A percentile compares a stretch with the other conserved stretches of the same genome.
Evolutionary conservation across 1,139 yeast species (phyloP).

Genomic region (Geotrichum reessii): DNA sequence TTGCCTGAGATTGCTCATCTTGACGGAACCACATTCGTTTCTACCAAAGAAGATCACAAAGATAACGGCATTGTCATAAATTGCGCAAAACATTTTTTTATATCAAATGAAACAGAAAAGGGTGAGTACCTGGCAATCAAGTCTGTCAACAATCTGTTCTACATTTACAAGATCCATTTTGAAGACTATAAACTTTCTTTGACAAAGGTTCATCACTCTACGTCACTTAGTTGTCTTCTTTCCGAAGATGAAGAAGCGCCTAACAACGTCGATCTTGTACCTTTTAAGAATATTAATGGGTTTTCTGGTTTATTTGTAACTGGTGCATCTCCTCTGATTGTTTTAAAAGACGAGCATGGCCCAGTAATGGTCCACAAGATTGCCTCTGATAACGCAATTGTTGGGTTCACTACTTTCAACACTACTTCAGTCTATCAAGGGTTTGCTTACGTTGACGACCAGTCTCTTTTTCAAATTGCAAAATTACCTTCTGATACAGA

Average conservation of each 20-base stretch:
- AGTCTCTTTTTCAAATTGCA: conserved; percentile 67
- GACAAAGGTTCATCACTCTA: conserved; percentile 9
- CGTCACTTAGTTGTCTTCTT: conserved; percentile 32
- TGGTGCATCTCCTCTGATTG: conserved; percentile 66
- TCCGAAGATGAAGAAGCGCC: conserved; percentile 54
- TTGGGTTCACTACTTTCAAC: conserved; percentile 30
- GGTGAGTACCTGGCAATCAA: conserved; percentile 15
- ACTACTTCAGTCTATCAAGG: conserved; percentile 42
- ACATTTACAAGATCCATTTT: conserved; percentile 8
- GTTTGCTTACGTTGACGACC: conserved; percentile 65
- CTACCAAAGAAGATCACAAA: background rate
- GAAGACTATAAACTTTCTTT: conserved; percentile 5
- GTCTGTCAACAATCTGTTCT: conserved; percentile 6
- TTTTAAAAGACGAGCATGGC: conserved; percentile 60
- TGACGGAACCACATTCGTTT: conserved; percentile 2
- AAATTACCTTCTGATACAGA: conserved; percentile 47
- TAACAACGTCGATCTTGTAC: conserved; percentile 28
- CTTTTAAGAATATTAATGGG: conserved; percentile 18
- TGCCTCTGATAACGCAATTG: conserved; percentile 47
- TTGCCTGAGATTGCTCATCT: conserved; percentile 7
- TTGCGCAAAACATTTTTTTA: conserved; percentile 7
- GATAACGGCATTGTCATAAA: background rate
- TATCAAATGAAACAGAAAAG: conserved; percentile 13
- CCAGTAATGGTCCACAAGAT: conserved; percentile 65
- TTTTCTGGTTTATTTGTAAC: conserved; percentile 42